A percentile compares a stretch with the other conserved stretches of the same genome.
Evolutionary conservation across 306 rosid species (phyloP).

Genomic region (Sechiopsis laciniata): DNA sequence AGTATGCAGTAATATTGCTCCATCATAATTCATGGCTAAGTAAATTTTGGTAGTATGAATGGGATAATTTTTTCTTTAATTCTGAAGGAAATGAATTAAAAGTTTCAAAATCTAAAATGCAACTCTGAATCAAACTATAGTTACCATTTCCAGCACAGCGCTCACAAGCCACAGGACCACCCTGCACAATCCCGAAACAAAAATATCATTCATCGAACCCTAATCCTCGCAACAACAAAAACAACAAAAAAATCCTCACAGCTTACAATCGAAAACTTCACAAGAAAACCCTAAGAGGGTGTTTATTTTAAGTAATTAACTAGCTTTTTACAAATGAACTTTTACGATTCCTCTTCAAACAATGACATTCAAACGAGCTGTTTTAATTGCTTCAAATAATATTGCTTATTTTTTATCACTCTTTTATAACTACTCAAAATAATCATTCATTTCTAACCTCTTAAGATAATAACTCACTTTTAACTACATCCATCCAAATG

Average conservation of each 20-base stretch:
- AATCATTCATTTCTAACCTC: no score
- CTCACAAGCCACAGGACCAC: slow-evolving; percentile 89
- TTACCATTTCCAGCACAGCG: slow-evolving; percentile 96
- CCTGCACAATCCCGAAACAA: slow-evolving; percentile 44
- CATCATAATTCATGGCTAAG: background rate
- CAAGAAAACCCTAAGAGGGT: background rate
- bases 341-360: no score
- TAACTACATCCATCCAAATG: no score
- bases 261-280: background rate
- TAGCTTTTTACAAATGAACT: no score
- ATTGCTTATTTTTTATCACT: no score
- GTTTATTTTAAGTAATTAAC: no score
- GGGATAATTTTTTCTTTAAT: background rate
- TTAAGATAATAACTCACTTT: no score
- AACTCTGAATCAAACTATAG: background rate
- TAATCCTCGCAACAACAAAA: no score
- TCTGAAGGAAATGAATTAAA: background rate
- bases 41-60: background rate
- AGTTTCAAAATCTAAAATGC: background rate
- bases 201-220: background rate
- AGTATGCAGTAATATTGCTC: background rate
- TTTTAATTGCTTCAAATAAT: no score
- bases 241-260: slow-evolving; percentile 4
- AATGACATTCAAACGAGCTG: no score
- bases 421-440: no score